Base-by-base conservation (phyloP, 805 yeast genomes). In the Kuraishia cidri region DNA sequence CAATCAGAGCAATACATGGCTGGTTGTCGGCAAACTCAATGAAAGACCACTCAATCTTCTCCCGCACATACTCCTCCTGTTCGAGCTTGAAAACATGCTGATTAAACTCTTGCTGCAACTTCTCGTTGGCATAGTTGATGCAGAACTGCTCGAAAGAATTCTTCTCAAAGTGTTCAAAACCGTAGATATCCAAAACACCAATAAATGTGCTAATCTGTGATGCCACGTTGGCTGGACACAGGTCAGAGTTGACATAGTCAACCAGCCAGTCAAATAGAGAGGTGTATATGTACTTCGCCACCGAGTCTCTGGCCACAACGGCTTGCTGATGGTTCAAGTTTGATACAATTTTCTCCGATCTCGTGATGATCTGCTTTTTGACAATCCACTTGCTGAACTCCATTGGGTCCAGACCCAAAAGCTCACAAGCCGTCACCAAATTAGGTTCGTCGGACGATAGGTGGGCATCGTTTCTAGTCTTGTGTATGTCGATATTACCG, bases 61-160 rank as follows among this genome's bases (percentile, higher is more conserved):
- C 97, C 38, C 73, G 75, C 34, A 87, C 71, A 53, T 90, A 90
- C 53, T 92, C 97, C 50, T 88, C 95, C 64, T 92, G 97, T 54
- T 90, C 98, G 40, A 92, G 70, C 54, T 90, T 90, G 72, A 90
- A 90, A 34, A 90, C 97, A 50, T 90, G 97, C 63, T 87, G 97
- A 49, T 88, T 90, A 60, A 90, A 90, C 56, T 90, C 97, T 59
- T 90, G 97, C 60, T 90, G 97, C 47, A 90, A 69, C 60, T 90
- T 90, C 63, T 90, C 98, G 59, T 88, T 88, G 29, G 97, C 96
- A 56, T 88, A 88, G 56, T 88, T 88, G 60, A 88, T 88, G 64
- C 98, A 90, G 59, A 90, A 90, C 58, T 90, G 98, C 60, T 90
- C 98, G 50, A 90, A 90, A 6, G 96, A 87, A 60, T 90, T 90